These are phyloP conservation scores for Phytophthora citrophthora DNA, from an alignment of 352 stramenopile genomes.

Conservation along the genomic window DNA sequence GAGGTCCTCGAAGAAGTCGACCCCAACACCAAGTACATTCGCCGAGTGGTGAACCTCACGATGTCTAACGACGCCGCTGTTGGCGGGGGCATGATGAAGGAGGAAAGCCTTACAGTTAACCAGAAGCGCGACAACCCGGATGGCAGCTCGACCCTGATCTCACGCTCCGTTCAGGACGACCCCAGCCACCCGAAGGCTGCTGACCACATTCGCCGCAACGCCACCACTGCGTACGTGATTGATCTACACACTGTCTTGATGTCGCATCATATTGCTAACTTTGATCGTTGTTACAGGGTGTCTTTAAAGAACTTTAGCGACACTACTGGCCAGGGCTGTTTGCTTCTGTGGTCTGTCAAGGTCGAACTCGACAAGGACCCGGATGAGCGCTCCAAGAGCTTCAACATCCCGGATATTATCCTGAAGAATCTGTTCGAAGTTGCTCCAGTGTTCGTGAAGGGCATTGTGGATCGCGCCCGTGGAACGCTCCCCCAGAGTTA, in stretches of 20 bases:
- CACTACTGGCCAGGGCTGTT: constrained; percentile 65
- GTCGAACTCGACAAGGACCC: constrained; percentile 79
- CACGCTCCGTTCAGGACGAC: constrained; percentile 69
- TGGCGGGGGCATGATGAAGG: constrained; percentile 82
- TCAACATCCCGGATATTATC: constrained; percentile 88
- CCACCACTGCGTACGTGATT: constrained; percentile 74
- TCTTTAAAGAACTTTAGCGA: constrained; percentile 85
- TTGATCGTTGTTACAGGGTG: constrained; percentile 46
- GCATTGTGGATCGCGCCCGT: constrained; percentile 74
- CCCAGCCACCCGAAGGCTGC: constrained; percentile 67
- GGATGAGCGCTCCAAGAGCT: constrained; percentile 73
- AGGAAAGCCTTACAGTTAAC: constrained; percentile 77
- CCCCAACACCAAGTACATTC: constrained; percentile 82
- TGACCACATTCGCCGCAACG: constrained; percentile 79
- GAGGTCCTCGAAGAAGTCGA: constrained; percentile 82
- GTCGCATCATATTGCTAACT: constrained; percentile 8
- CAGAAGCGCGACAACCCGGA: constrained; percentile 85
- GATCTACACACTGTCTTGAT: constrained; percentile 1
- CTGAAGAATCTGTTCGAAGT: constrained; percentile 91
- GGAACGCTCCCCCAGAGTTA: constrained; percentile 54
- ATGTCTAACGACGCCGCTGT: constrained; percentile 75
- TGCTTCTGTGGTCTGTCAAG: constrained; percentile 86
- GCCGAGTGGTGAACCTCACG: constrained; percentile 80
- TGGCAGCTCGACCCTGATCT: constrained; percentile 74
- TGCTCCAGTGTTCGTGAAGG: constrained; percentile 86